A percentile compares a stretch with the other conserved stretches of the same genome.
phyloP scores from a whole-genome alignment of 257 asterid genomes.

The Coffea canephora region DNA sequence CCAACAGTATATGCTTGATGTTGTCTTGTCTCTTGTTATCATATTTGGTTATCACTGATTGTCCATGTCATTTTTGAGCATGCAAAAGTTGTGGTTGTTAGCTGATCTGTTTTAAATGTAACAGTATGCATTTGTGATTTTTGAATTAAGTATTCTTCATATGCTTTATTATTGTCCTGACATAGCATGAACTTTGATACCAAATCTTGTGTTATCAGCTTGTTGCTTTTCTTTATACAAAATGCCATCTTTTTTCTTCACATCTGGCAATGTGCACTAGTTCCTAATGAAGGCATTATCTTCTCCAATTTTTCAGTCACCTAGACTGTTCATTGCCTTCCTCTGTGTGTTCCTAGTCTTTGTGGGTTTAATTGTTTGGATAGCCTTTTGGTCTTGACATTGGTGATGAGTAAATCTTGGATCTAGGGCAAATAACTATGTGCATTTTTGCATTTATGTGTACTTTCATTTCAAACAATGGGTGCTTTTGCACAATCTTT shows the following conservation, averaged over 20 bases:
- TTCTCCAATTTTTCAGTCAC: background rate
- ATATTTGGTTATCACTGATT: background rate
- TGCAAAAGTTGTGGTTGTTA: background rate
- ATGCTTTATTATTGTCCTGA: background rate
- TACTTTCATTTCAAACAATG: background rate
- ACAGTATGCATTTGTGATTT: background rate
- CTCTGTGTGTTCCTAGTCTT: background rate
- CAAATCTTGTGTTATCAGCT: background rate
- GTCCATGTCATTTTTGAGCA: background rate
- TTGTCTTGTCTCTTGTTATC: background rate
- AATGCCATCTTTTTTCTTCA: background rate
- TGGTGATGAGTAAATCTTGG: no score
- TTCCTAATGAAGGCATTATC: background rate
- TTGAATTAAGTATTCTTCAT: background rate
- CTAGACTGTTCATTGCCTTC: background rate
- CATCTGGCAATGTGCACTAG: background rate
- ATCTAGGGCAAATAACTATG: background rate
- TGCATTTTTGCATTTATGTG: background rate
- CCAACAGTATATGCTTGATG: background rate
- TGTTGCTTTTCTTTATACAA: background rate
- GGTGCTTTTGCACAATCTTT: background rate
- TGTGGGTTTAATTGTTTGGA: background rate
- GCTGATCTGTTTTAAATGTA: background rate
- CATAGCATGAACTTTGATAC: background rate
- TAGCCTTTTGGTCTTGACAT: background rate